Percentiles rank a stretch among this genome's conserved stretches.
These are phyloP conservation scores for Septoria linicola DNA, from an alignment of 2,329 filamentous ascomycete species.

Conservation along the genomic window DNA sequence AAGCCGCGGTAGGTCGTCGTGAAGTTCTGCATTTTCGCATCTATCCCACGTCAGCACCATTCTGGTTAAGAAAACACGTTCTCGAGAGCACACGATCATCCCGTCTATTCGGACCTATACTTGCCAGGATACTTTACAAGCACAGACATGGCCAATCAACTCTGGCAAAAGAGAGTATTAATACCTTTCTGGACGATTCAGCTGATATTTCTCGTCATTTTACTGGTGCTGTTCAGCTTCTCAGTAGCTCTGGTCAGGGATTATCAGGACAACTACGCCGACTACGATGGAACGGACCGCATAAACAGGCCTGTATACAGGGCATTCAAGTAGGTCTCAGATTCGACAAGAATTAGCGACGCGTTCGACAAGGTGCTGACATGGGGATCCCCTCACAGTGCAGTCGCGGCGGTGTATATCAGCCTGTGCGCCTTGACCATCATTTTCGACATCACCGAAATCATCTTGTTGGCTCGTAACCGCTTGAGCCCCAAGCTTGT, in stretches of 20 bases:
- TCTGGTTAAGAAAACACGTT: not conserved
- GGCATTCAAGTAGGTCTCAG: constrained; percentile 19
- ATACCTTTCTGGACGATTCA: constrained; percentile 34
- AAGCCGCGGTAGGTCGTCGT: not conserved
- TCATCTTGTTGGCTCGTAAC: constrained; percentile 28
- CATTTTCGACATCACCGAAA: constrained; percentile 32
- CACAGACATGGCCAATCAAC: constrained; percentile 24
- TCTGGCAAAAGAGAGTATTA: constrained; percentile 34
- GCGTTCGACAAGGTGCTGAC: constrained; percentile 18
- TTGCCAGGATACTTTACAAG: constrained; percentile 6
- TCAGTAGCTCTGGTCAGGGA: constrained; percentile 10
- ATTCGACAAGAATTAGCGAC: constrained; percentile 19
- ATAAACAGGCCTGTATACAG: constrained; percentile 9
- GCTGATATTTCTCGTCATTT: constrained; percentile 23
- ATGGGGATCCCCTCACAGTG: constrained; percentile 24
- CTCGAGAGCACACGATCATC: constrained; percentile 1
- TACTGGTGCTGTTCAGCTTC: constrained; percentile 14
- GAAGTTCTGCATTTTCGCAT: not conserved
- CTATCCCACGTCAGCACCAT: not conserved
- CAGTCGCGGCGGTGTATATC: constrained; percentile 24
- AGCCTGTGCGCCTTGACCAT: constrained; percentile 28
- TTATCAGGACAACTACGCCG: constrained; percentile 9
- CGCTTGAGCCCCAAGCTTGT: constrained; percentile 28
- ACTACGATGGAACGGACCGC: constrained; percentile 5
- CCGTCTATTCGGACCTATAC: constrained; percentile 2